These are phyloP conservation scores for Cutaneotrichosporon sp. DNA, from an alignment of 1,284 basidiomycete species.

Conservation along the genomic window DNA sequence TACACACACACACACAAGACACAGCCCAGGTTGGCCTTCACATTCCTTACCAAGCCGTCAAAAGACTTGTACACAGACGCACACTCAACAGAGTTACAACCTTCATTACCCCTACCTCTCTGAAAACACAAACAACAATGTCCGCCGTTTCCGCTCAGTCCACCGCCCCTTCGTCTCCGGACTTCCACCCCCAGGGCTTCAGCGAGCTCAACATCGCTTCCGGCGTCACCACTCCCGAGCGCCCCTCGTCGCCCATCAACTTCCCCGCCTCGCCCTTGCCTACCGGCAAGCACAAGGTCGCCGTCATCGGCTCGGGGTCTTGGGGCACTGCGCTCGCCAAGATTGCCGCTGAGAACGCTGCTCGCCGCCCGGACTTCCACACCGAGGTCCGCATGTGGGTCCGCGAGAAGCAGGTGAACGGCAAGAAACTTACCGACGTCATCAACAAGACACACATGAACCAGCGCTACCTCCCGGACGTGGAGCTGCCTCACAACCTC, in stretches of 20 bases:
- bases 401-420: slow-evolving; percentile 51
- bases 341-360: slow-evolving; percentile 54
- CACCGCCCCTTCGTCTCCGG: slow-evolving; percentile 29
- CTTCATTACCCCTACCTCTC: background rate
- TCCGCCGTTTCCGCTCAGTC: slow-evolving; percentile 15
- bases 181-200: slow-evolving; percentile 21
- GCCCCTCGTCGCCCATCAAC: slow-evolving; percentile 34
- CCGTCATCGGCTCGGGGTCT: slow-evolving; percentile 54
- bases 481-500: slow-evolving; percentile 53
- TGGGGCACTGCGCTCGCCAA: slow-evolving; percentile 57
- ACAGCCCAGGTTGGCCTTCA: background rate
- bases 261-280: slow-evolving; percentile 41
- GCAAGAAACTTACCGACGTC: slow-evolving; percentile 53
- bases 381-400: slow-evolving; percentile 54
- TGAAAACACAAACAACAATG: background rate
- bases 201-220: slow-evolving; percentile 35
- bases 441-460: slow-evolving; percentile 57
- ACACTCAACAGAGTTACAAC: background rate
- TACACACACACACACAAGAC: background rate
- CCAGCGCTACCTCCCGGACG: slow-evolving; percentile 55
- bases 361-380: slow-evolving; percentile 48
- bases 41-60: too few relatives aligned
- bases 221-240: slow-evolving; percentile 38
- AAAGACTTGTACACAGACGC: too few relatives aligned
- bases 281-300: slow-evolving; percentile 52